A percentile compares a stretch with the other conserved stretches of the same genome.
Evolutionary conservation across 179 eudicot species (phyloP).

Genomic region (Carnegiea gigantea): DNA sequence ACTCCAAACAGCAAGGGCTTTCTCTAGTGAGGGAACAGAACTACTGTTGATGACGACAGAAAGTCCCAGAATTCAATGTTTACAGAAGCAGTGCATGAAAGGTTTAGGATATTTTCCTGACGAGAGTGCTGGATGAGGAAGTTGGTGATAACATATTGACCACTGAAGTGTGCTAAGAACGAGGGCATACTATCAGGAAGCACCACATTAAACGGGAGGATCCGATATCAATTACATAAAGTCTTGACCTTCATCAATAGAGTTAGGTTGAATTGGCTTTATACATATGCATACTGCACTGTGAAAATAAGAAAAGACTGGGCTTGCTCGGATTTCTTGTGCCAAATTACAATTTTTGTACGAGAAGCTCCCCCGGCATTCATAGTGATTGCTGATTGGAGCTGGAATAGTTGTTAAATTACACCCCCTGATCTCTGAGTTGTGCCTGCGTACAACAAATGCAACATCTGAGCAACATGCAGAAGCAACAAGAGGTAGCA

Average conservation of each 20-base stretch:
- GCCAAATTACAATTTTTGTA: not conserved
- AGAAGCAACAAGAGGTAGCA: not conserved
- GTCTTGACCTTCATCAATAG: not conserved
- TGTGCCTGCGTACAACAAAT: constrained; percentile 53
- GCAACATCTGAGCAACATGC: not conserved
- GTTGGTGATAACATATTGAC: no score
- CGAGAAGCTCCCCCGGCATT: not conserved
- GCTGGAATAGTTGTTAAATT: not conserved
- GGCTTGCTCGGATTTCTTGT: not conserved
- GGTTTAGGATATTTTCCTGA: no score
- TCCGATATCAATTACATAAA: not conserved
- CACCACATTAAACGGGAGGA: no score
- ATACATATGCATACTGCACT: not conserved
- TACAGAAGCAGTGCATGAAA: no score
- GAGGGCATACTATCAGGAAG: no score
- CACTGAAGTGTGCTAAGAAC: no score
- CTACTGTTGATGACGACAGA: no score
- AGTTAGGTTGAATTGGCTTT: not conserved
- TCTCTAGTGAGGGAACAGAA: no score
- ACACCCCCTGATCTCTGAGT: constrained; percentile 58
- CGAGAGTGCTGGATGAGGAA: no score
- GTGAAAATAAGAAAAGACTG: not conserved
- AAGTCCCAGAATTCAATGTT: no score
- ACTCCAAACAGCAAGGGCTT: no score
- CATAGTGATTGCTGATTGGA: not conserved